Conservation (phyloP, 2,329 filamentous ascomycete genomes). For the Epicoccum sorghinum region DNA sequence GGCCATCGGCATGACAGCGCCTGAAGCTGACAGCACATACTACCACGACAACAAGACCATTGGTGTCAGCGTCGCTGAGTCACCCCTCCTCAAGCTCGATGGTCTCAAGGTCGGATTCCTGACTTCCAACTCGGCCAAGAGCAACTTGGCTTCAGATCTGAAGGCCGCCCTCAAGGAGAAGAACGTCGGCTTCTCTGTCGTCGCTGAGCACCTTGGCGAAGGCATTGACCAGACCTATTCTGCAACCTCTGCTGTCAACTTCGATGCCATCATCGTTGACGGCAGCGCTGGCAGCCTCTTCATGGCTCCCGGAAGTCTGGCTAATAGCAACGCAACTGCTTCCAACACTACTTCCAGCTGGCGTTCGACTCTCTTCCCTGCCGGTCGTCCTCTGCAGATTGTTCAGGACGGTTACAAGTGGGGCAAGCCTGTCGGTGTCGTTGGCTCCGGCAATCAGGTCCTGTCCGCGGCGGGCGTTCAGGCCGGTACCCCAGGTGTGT, state of each 20-base stretch:
- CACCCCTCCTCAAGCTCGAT: constrained; percentile 64
- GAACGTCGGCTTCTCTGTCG: constrained; percentile 64
- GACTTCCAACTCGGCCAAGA: constrained; percentile 53
- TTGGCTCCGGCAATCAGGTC: constrained; percentile 56
- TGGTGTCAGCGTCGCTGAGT: constrained; percentile 65
- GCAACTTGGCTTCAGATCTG: constrained; percentile 59
- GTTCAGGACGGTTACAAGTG: constrained; percentile 68
- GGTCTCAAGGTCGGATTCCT: constrained; percentile 70
- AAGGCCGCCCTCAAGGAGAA: constrained; percentile 55
- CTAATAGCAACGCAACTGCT: constrained; percentile 33
- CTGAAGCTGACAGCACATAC: constrained; percentile 65
- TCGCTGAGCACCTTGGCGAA: constrained; percentile 62
- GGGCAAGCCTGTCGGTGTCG: constrained; percentile 71
- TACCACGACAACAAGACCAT: constrained; percentile 73
- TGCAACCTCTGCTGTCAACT: constrained; percentile 65
- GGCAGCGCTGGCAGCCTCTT: constrained; percentile 65
- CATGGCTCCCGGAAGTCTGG: constrained; percentile 28
- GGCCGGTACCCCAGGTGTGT: constrained; percentile 48
- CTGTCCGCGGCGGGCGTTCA: constrained; percentile 55
- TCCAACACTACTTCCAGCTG: constrained; percentile 27
- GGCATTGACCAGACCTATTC: constrained; percentile 70
- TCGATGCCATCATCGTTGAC: constrained; percentile 68
- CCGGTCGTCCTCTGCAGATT: constrained; percentile 68
- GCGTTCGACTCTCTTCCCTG: constrained; percentile 64
- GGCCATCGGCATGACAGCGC: constrained; percentile 65